phyloP scores from a whole-genome alignment of 2,329 filamentous ascomycete species.

The Trichophyton benhamiae region DNA sequence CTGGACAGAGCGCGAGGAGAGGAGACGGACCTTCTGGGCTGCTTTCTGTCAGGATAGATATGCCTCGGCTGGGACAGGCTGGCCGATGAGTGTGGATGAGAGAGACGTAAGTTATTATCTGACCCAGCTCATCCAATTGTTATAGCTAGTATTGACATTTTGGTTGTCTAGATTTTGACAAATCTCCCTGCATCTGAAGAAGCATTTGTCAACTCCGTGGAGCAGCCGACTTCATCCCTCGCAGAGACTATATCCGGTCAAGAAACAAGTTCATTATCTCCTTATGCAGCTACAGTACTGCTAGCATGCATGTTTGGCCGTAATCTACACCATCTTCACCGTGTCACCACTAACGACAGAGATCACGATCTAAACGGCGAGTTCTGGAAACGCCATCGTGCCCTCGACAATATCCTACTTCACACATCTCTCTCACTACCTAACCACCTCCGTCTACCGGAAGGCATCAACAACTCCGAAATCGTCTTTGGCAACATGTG shows the following conservation, averaged over 20 bases:
- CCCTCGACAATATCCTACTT: slow-evolving; percentile 78
- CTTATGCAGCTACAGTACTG: slow-evolving; percentile 68
- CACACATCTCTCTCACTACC: slow-evolving; percentile 80
- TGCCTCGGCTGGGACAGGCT: slow-evolving; percentile 89
- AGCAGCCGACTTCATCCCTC: slow-evolving; percentile 59
- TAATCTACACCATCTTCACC: slow-evolving; percentile 82
- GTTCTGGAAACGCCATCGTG: slow-evolving; percentile 89
- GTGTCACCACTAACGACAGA: slow-evolving; percentile 65
- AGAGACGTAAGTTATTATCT: slow-evolving; percentile 48
- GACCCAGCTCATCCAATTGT: neutral
- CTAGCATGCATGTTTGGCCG: slow-evolving; percentile 85
- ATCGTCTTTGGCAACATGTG: slow-evolving; percentile 93
- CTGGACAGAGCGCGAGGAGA: slow-evolving; percentile 87
- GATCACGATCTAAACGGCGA: slow-evolving; percentile 82
- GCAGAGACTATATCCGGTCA: slow-evolving; percentile 43
- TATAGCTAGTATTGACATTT: neutral
- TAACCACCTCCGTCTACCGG: slow-evolving; percentile 62
- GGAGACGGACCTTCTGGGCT: slow-evolving; percentile 90
- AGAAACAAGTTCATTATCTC: slow-evolving; percentile 61
- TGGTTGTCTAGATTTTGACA: slow-evolving; percentile 52
- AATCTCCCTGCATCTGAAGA: slow-evolving; percentile 76
- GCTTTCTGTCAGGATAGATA: slow-evolving; percentile 83
- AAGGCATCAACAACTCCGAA: slow-evolving; percentile 64
- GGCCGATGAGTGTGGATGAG: slow-evolving; percentile 92
- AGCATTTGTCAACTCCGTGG: slow-evolving; percentile 66